phyloP scores from a whole-genome alignment of 2,329 filamentous ascomycete species.

The Botryotinia narcissicola region DNA sequence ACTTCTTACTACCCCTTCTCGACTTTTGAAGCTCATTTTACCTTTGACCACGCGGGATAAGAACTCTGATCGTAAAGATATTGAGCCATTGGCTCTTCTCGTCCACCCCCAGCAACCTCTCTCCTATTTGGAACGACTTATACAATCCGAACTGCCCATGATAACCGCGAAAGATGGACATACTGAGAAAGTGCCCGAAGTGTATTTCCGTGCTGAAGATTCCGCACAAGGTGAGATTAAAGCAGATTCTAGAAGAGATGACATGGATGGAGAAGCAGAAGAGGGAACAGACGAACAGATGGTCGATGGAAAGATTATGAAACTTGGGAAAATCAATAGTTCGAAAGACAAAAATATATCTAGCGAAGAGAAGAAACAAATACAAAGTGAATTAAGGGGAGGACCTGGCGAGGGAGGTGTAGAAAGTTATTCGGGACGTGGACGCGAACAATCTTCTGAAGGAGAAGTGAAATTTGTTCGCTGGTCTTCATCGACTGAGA shows the following conservation, averaged over 20 bases:
- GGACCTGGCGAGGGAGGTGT: conserved; percentile 57
- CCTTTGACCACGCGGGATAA: conserved; percentile 53
- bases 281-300: conserved; percentile 48
- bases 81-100: conserved; percentile 82
- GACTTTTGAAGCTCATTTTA: conserved; percentile 24
- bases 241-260: conserved; percentile 41
- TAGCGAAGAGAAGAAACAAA: conserved; percentile 41
- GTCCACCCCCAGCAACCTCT: conserved; percentile 88
- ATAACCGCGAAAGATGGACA: conserved; percentile 58
- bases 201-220: conserved; percentile 80
- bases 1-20: conserved; percentile 68
- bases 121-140: conserved; percentile 83
- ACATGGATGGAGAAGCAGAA: conserved; percentile 35
- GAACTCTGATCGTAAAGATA: conserved; percentile 60
- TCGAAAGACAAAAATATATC: conserved; percentile 24
- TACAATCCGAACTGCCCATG: conserved; percentile 79
- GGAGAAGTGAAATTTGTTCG: conserved; percentile 65
- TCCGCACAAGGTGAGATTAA: conserved; percentile 57
- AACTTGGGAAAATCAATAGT: conserved; percentile 40
- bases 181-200: conserved; percentile 63
- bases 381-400: conserved; percentile 44
- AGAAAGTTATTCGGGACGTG: conserved; percentile 69
- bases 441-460: conserved; percentile 43
- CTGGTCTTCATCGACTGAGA: conserved; percentile 85
- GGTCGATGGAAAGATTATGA: conserved; percentile 46